Percentiles rank a stretch among this genome's conserved stretches.
phyloP scores from a whole-genome alignment of 345 rosid genomes.

The Iberis pinnata region DNA sequence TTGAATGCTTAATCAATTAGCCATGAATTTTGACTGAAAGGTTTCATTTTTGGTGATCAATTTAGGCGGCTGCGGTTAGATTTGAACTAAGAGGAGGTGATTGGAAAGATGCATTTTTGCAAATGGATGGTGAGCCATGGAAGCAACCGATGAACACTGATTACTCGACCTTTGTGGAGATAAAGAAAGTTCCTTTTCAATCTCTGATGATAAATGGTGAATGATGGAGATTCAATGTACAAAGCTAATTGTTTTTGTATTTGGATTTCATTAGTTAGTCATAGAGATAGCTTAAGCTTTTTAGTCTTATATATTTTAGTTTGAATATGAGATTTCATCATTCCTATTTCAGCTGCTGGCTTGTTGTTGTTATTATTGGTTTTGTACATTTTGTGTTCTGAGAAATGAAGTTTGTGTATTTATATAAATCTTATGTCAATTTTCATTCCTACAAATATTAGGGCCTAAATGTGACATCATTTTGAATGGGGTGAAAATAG shows the following conservation, averaged over 20 bases:
- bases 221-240: slow-evolving; percentile 16
- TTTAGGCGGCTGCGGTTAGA: slow-evolving; percentile 78
- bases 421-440: slow-evolving; percentile 4
- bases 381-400: slow-evolving; percentile 16
- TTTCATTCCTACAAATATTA: neutral
- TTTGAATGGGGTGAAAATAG: neutral
- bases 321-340: slow-evolving; percentile 3
- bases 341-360: too few species aligned
- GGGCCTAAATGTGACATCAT: neutral
- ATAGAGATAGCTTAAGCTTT: slow-evolving; percentile 15
- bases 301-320: neutral
- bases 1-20: too few species aligned
- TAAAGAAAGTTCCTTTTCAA: slow-evolving; percentile 65
- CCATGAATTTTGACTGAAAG: too few species aligned
- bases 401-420: slow-evolving; percentile 20
- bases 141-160: slow-evolving; percentile 71
- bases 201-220: slow-evolving; percentile 66
- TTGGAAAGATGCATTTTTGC: slow-evolving; percentile 74
- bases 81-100: slow-evolving; percentile 90
- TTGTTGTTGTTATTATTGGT: too few species aligned
- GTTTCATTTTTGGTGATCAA: too few species aligned
- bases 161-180: slow-evolving; percentile 68
- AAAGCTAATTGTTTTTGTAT: slow-evolving; percentile 25
- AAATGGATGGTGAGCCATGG: slow-evolving; percentile 99
- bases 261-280: slow-evolving; percentile 22